phyloP scores from a whole-genome alignment of 2,329 filamentous ascomycete species.

The Xylaria sp. region DNA sequence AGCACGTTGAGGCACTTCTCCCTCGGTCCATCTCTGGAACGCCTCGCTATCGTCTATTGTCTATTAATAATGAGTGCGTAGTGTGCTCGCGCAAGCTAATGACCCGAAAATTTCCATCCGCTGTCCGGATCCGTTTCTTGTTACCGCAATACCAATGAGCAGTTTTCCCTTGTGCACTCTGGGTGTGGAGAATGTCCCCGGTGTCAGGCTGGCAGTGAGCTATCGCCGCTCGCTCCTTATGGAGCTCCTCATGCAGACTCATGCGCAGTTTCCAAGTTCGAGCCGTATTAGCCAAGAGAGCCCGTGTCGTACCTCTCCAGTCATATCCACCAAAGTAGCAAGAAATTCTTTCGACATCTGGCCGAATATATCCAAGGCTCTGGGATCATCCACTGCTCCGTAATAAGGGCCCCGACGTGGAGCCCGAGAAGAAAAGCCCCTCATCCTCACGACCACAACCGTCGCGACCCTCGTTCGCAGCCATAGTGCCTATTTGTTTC shows the following conservation, averaged over 20 bases:
- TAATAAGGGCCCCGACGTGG: slow-evolving; percentile 33
- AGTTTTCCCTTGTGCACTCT: slow-evolving; percentile 4
- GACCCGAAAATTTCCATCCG: slow-evolving; percentile 9
- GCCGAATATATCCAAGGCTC: slow-evolving; percentile 29
- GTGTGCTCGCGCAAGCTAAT: background rate
- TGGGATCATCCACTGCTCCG: slow-evolving; percentile 33
- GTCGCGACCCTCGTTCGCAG: slow-evolving; percentile 32
- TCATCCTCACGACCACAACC: slow-evolving; percentile 24
- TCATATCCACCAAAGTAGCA: slow-evolving; percentile 8
- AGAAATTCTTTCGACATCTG: slow-evolving; percentile 24
- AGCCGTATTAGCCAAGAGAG: slow-evolving; percentile 25
- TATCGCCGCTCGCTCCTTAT: slow-evolving; percentile 12
- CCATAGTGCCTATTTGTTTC: slow-evolving; percentile 31
- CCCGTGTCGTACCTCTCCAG: slow-evolving; percentile 15
- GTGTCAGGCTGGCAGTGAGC: slow-evolving; percentile 21
- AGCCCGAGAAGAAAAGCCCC: slow-evolving; percentile 35
- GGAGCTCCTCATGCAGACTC: slow-evolving; percentile 26
- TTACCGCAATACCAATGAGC: slow-evolving; percentile 13
- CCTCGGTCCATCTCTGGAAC: no score
- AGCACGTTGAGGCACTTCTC: background rate
- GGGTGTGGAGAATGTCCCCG: slow-evolving; percentile 12
- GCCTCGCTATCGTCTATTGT: background rate
- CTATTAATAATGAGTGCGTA: background rate
- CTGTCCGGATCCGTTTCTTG: slow-evolving; percentile 20
- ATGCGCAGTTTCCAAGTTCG: slow-evolving; percentile 33